Base-by-base conservation (phyloP, 179 eudicot genomes). In the Kewa caespitosa region DNA sequence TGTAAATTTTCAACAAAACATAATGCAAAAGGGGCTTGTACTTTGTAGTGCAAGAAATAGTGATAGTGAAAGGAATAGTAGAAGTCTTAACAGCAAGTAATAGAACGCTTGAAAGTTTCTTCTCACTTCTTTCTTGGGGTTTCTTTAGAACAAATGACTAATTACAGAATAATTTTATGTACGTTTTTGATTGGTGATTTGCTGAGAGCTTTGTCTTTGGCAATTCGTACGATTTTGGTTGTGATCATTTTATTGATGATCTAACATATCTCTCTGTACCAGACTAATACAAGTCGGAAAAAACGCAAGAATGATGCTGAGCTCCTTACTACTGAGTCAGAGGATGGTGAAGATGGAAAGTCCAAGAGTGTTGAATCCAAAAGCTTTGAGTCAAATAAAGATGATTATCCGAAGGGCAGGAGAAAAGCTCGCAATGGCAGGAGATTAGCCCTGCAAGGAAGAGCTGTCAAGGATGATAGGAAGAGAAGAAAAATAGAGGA, bases 331-430 rank as follows among this genome's bases (percentile, higher is more conserved):
- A 70, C 81, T 6, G 99, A 93, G 79, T 93, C 97, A 11, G 97
- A 91, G 77, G 96, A 91, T 54, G 86, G 83, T n/a, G 86, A 86
- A 37, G 91, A 77, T 70, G 81, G 68, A 70, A 73, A 57, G 25
- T 57, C 59, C 36, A 88, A 88, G 82, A 86, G 82, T 66, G 83
- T 76, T 38, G 93, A 85, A 72, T 79, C 81, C 75, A 86, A 87
- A 77, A 89, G 82, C 81, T 70, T 84, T 50, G 89, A 94, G 54
- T 82, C 96, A 55, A 86, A 81, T 33, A 86, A 76, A 74, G 98
- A 88, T 74, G 95, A 93, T 14, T 85, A 86, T 67, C 93, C 95
- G 0, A 95, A 89, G 84, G 93, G 99, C 32, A 93, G 95, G 82
- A 82, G 95, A 67, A 90, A 93, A 70, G 93, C 89, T 63, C 85